Base-by-base conservation (phyloP, 805 yeast species). In the Metschnikowia cerradonensis region DNA sequence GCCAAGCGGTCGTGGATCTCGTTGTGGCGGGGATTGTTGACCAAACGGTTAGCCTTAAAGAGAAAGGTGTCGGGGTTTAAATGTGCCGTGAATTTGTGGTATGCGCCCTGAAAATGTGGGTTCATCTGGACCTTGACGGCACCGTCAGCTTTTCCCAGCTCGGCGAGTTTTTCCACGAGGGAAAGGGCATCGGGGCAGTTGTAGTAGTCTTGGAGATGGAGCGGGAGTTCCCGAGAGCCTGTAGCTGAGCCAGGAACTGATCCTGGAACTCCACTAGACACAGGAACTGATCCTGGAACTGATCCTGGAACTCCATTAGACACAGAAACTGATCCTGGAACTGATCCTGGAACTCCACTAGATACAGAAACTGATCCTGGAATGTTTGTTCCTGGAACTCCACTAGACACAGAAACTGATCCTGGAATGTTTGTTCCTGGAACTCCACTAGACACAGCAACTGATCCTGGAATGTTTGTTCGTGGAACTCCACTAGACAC, bases 41-140 rank as follows among this genome's bases (percentile, higher is more conserved):
- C 58, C 54, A 82, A 80, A 45, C 78, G 66, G 46, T 76, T 72
- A 0, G 84, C 68, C 49, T 73, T 75, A 61, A 84, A 79, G 76
- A 80, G 75, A 53, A 79, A 72, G 14, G 72, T 57, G 49, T 78
- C 80, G 2, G 81, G 67, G 55, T 79, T 77, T 32, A 71, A 56
- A 46, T 62, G 70, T 45, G 66, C 59, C 33, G 55, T 59, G 7
- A 57, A 53, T 11, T 60, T 61, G 26, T 36, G 39, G 41, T 44
- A 44, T 17, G 47, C 33, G 6, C 15, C 47, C 34, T 44, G 47
- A 14, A 44, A 44, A 15, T 36, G 47, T 11, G 54, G 58, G 26
- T 92, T 91, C 4, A 95, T 84, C 6, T 79, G 71, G 2, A 91
- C 63, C 61, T 90, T 91, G 41, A 90, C 67, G 60, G 94, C 90